phyloP scores from a whole-genome alignment of 345 rosid species.

The Citrus glauca region DNA sequence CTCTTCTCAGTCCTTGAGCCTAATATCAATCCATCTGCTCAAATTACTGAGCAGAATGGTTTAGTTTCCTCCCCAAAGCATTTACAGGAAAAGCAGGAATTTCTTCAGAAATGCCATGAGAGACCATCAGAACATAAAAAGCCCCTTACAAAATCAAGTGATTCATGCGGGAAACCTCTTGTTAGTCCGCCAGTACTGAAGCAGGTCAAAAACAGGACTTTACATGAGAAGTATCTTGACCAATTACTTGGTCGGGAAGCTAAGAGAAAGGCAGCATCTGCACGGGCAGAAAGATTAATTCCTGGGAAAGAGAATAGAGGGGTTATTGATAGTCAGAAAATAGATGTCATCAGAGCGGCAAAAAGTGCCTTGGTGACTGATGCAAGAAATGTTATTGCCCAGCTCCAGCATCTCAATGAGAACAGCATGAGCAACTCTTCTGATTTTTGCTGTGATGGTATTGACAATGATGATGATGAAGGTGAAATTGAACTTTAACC shows the following conservation, averaged over 20 bases:
- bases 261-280: slow-evolving; percentile 51
- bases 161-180: slow-evolving; percentile 24
- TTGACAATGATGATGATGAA: slow-evolving; percentile 31
- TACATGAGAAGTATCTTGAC: slow-evolving; percentile 83
- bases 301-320: slow-evolving; percentile 43
- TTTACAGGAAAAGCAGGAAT: slow-evolving; percentile 29
- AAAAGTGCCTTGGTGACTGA: slow-evolving; percentile 47
- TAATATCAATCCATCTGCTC: slow-evolving; percentile 18
- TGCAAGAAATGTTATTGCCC: slow-evolving; percentile 58
- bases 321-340: slow-evolving; percentile 20
- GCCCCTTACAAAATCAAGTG: slow-evolving; percentile 35
- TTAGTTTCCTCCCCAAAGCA: slow-evolving; percentile 45
- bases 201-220: slow-evolving; percentile 55
- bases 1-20: slow-evolving; percentile 76
- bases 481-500: slow-evolving; percentile 16
- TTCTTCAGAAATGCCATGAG: slow-evolving; percentile 37
- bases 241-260: slow-evolving; percentile 74
- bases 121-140: slow-evolving; percentile 34
- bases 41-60: slow-evolving; percentile 15
- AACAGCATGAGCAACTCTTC: slow-evolving; percentile 25
- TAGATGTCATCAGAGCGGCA: slow-evolving; percentile 48
- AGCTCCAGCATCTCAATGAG: slow-evolving; percentile 43
- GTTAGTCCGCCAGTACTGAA: slow-evolving; percentile 66
- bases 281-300: slow-evolving; percentile 10
- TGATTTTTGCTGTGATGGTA: slow-evolving; percentile 29